Base-by-base conservation (phyloP, 2,329 filamentous ascomycete genomes). In the Balansia obtecta region DNA sequence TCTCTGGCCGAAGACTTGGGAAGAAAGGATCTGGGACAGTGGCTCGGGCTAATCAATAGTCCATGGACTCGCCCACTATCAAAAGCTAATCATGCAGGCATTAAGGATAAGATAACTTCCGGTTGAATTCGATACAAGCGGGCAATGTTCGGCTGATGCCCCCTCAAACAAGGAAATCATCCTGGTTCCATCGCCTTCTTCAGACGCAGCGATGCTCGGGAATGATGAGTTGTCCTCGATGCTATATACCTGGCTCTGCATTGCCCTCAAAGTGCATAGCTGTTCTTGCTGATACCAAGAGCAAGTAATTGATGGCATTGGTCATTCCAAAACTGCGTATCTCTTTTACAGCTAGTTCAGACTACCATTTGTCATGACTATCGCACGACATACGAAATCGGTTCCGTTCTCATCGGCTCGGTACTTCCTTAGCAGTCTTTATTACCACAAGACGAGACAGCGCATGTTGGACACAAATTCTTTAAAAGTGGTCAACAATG, bases 371-470 rank as follows among this genome's bases (percentile, higher is more conserved):
- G 68, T 41, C 63, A 73, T 52, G 49, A 61, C 32, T 79, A 76
- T 75, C 63, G 74, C 27, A 66, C 68, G 38, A 77, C 78, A 47
- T 78, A 78, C 56, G 68, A 74, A 55, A 67, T 77, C 10, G 70
- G 71, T 5, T 60, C 70, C 3, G 75, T 68, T n/a, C 58, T 80
- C 12, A 67, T 80, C 44, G 75, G 72, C 12, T 54, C 66, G 9
- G 63, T 72, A 22, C 69, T 74, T 1, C 78, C 1, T 54, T 79
- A 2, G 68, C 73, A 8, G 62, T 75, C 56, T 71, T 80, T 51
- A 73, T 73, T 6, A 74, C 80, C 20, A 22, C 20, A 4, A 22
- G 20, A 22, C 20, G 20, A 22, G 20, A 80, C 76, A 0, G 69
- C 70, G 9, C 80, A 70, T 57, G 61, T 58, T 42, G 65, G 73